These are phyloP conservation scores for Beauveria medogensis DNA, from an alignment of 2,329 filamentous ascomycete genomes.

Conservation along the genomic window DNA sequence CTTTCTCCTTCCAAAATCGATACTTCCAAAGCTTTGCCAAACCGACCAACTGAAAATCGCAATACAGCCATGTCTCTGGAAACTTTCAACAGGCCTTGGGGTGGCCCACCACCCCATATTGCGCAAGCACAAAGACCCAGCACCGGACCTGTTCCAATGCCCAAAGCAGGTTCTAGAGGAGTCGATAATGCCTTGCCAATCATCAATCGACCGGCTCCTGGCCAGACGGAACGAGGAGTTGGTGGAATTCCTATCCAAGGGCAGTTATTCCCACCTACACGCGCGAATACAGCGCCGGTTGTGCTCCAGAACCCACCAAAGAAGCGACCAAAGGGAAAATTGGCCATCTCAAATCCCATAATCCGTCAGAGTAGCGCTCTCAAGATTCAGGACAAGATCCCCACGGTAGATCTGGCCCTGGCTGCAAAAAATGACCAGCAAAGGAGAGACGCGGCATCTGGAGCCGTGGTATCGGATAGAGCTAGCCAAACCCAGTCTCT, in stretches of 20 bases:
- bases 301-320: constrained; percentile 17
- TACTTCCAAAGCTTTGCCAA: constrained; percentile 3
- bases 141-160: neutral
- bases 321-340: constrained; percentile 26
- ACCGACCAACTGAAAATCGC: neutral
- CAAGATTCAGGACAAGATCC: constrained; percentile 36
- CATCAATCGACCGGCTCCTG: constrained; percentile 30
- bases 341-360: constrained; percentile 44
- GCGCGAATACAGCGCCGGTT: constrained; percentile 20
- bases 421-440: constrained; percentile 40
- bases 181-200: constrained; percentile 23
- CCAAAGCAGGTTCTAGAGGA: neutral
- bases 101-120: neutral
- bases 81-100: neutral
- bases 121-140: neutral
- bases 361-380: constrained; percentile 25
- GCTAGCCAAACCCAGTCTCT: neutral
- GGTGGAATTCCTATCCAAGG: constrained; percentile 32
- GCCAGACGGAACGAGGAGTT: constrained; percentile 27
- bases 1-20: neutral
- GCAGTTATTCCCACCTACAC: constrained; percentile 35
- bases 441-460: constrained; percentile 15
- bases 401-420: constrained; percentile 41
- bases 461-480: neutral
- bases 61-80: neutral